Evolutionary conservation across 768 basidiomycete genomes (phyloP).

Genomic region (Leucogyrophana mollusca): DNA sequence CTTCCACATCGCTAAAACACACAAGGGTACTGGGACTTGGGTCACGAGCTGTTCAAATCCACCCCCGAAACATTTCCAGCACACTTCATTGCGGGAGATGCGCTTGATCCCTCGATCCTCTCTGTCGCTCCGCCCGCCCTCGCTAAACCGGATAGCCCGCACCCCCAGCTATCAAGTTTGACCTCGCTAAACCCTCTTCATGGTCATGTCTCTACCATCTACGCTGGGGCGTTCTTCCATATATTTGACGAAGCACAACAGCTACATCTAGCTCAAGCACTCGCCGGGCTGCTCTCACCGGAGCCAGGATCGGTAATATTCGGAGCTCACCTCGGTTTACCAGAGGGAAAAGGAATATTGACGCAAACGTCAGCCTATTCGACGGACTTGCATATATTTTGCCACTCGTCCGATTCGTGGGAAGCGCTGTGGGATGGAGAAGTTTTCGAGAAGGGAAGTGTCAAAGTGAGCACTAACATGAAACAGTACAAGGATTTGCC

Average conservation of each 20-base stretch:
- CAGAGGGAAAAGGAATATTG: slow-evolving; percentile 8
- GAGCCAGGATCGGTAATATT: slow-evolving; percentile 30
- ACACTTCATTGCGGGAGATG: slow-evolving; percentile 54
- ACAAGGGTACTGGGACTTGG: slow-evolving; percentile 55
- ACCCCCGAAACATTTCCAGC: slow-evolving; percentile 52
- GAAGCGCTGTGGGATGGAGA: slow-evolving; percentile 15
- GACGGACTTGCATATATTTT: not conserved
- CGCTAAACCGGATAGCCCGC: slow-evolving; percentile 16
- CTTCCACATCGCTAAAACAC: not conserved
- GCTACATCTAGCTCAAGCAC: slow-evolving; percentile 20
- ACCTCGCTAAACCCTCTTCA: slow-evolving; percentile 46
- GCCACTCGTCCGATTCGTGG: slow-evolving; percentile 17
- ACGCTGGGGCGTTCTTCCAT: slow-evolving; percentile 49
- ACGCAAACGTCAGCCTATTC: not conserved
- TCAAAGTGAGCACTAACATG: slow-evolving; percentile 25
- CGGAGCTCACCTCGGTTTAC: slow-evolving; percentile 21
- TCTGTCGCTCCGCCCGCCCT: slow-evolving; percentile 29
- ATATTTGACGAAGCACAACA: slow-evolving; percentile 30
- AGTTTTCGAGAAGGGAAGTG: slow-evolving; percentile 30
- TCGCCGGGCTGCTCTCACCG: slow-evolving; percentile 28
- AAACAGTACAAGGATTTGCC: too few relatives aligned
- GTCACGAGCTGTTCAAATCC: slow-evolving; percentile 60
- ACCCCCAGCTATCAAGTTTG: slow-evolving; percentile 31
- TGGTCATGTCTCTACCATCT: slow-evolving; percentile 49
- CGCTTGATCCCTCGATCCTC: slow-evolving; percentile 46